Conservation (phyloP, 1,139 yeast genomes). For the Yamadazyma buinensis region DNA sequence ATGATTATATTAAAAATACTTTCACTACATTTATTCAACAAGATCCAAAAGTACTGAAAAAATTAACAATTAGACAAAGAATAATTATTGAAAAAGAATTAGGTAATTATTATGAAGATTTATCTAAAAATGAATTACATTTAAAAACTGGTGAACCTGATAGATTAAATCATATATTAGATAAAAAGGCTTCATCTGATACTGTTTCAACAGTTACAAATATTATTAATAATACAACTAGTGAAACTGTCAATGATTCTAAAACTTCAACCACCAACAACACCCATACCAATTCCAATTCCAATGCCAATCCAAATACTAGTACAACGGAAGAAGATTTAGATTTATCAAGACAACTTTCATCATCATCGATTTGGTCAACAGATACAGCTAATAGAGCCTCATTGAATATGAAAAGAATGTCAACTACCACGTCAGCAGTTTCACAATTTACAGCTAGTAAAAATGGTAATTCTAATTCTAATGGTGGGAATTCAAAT, state of each 20-base stretch:
- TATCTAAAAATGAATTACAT: constrained; percentile 35
- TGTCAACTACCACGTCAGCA: constrained; percentile 29
- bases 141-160: constrained; percentile 27
- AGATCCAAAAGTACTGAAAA: constrained; percentile 22
- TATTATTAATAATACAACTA: background rate
- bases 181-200: background rate
- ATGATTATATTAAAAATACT: constrained; percentile 57
- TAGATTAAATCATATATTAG: constrained; percentile 2
- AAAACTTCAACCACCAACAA: background rate
- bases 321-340: no score
- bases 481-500: constrained; percentile 8
- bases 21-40: constrained; percentile 41
- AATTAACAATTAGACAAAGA: constrained; percentile 37
- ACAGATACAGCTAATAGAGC: constrained; percentile 28
- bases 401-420: constrained; percentile 30
- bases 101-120: constrained; percentile 39
- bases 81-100: constrained; percentile 43
- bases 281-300: background rate
- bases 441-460: constrained; percentile 25
- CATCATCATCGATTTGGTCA: constrained; percentile 39
- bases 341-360: constrained; percentile 26
- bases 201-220: background rate
- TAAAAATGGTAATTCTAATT: constrained; percentile 3
- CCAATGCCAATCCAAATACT: background rate
- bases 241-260: background rate